Evolutionary conservation across 257 asterid genomes (phyloP).

Genomic region (Knoxia roxburghii): DNA sequence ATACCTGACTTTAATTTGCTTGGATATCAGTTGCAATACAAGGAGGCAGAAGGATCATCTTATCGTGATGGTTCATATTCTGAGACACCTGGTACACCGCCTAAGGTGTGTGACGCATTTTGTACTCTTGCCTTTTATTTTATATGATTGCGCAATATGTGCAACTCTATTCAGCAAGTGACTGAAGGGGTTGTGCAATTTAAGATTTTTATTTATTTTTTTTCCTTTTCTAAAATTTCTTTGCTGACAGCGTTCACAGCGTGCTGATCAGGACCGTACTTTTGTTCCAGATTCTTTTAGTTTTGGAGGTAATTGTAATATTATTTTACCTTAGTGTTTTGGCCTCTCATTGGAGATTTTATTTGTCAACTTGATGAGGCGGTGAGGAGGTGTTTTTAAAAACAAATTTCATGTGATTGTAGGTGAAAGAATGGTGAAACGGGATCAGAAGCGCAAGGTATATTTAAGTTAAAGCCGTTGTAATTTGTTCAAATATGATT

Average conservation of each 20-base stretch:
- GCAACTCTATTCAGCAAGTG: neutral
- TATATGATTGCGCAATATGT: too few species aligned
- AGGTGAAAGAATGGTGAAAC: conserved; percentile 75
- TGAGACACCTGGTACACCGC: conserved; percentile 95
- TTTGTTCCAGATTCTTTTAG: conserved; percentile 61
- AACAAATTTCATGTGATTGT: conserved; percentile 16
- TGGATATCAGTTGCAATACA: conserved; percentile 62
- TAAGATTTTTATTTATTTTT: conserved; percentile 2
- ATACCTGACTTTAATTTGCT: conserved; percentile 13
- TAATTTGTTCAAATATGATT: too few species aligned
- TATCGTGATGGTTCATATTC: conserved; percentile 74
- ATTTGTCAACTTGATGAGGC: neutral
- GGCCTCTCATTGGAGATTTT: conserved; percentile 11
- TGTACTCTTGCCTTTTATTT: neutral
- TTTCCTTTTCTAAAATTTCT: too few species aligned
- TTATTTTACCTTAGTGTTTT: conserved; percentile 6
- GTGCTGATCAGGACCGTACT: conserved; percentile 68
- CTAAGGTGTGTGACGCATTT: conserved; percentile 43
- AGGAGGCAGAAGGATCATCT: conserved; percentile 86
- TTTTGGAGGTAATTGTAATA: conserved; percentile 51
- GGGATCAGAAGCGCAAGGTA: conserved; percentile 91
- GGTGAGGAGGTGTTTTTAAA: neutral
- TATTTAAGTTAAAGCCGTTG: conserved; percentile 2
- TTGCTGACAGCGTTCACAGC: conserved; percentile 60
- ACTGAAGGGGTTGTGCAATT: neutral